Conservation (phyloP, 768 basidiomycete species). For the Tremella mesenterica region DNA sequence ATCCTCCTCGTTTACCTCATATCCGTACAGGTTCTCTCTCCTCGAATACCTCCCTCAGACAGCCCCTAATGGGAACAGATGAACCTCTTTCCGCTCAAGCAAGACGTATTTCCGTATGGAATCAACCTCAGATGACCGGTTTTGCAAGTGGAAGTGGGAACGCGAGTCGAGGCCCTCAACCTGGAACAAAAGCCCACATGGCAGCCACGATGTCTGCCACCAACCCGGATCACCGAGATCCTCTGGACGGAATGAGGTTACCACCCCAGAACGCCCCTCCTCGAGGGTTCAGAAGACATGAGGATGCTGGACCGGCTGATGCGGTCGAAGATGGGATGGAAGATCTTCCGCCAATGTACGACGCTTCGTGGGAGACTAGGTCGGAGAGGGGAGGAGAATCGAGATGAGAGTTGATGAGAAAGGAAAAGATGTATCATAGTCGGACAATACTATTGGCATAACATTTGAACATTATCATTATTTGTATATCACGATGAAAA, state of each 20-base stretch:
- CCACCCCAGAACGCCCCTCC: constrained; percentile 21
- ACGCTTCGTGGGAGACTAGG: constrained; percentile 25
- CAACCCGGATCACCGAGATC: constrained; percentile 14
- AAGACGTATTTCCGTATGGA: too few species aligned
- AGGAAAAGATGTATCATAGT: too few species aligned
- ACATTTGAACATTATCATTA: too few species aligned
- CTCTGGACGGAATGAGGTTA: constrained; percentile 1
- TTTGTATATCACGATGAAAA: too few species aligned
- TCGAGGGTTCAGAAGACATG: constrained; percentile 29
- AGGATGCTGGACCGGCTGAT: constrained; percentile 26
- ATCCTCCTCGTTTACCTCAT: constrained; percentile 12
- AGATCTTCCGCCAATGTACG: constrained; percentile 35
- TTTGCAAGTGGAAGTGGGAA: not conserved
- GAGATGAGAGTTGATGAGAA: too few species aligned
- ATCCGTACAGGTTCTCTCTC: constrained; percentile 17
- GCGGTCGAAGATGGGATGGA: constrained; percentile 16
- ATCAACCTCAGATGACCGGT: not conserved
- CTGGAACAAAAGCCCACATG: constrained; percentile 27
- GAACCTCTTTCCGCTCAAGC: not conserved
- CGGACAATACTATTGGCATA: too few species aligned
- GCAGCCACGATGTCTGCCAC: constrained; percentile 18
- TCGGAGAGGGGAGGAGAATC: too few species aligned
- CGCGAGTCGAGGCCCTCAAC: not conserved
- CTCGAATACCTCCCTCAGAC: constrained; percentile 5
- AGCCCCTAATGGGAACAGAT: not conserved